Percentiles rank a stretch among this genome's conserved stretches.
Evolutionary conservation across 768 basidiomycete species (phyloP).

Genomic region (Porphyrellus cyaneotinctus): DNA sequence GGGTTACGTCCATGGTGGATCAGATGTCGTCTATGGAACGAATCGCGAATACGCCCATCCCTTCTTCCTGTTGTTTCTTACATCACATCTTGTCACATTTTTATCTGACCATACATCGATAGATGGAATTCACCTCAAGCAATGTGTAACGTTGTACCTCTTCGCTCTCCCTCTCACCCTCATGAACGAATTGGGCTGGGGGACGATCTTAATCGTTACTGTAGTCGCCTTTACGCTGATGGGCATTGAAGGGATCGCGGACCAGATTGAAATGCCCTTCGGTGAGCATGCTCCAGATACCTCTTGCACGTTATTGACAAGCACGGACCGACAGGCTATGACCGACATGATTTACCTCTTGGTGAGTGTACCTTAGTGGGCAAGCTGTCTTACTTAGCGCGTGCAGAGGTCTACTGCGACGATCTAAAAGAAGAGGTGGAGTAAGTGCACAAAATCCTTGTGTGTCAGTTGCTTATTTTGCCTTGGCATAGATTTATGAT

Average conservation of each 20-base stretch:
- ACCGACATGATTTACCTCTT: conserved; percentile 68
- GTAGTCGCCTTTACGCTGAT: conserved; percentile 88
- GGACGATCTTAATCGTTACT: conserved; percentile 79
- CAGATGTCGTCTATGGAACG: conserved; percentile 86
- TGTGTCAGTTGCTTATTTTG: conserved; percentile 6
- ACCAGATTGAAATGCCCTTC: conserved; percentile 94
- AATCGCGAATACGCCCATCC: conserved; percentile 85
- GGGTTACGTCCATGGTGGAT: conserved; percentile 78
- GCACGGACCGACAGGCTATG: conserved; percentile 41
- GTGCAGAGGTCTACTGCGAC: conserved; percentile 73
- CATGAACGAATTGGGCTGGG: conserved; percentile 78
- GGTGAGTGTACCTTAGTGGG: conserved; percentile 42
- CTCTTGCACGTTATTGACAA: not conserved
- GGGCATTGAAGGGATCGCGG: conserved; percentile 94
- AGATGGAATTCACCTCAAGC: conserved; percentile 91
- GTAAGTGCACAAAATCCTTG: conserved; percentile 41
- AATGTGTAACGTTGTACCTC: conserved; percentile 91
- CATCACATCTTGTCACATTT: not conserved
- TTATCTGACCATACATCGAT: conserved; percentile 14
- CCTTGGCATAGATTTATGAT: conserved; percentile 54
- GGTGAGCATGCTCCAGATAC: conserved; percentile 42
- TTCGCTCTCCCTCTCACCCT: conserved; percentile 88
- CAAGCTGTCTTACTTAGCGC: not conserved
- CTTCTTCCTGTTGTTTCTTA: conserved; percentile 56
- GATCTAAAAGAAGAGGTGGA: conserved; percentile 84